These are phyloP conservation scores for Nothophaeocryptopus gaeumannii DNA, from an alignment of 2,329 filamentous ascomycete species.

Conservation along the genomic window DNA sequence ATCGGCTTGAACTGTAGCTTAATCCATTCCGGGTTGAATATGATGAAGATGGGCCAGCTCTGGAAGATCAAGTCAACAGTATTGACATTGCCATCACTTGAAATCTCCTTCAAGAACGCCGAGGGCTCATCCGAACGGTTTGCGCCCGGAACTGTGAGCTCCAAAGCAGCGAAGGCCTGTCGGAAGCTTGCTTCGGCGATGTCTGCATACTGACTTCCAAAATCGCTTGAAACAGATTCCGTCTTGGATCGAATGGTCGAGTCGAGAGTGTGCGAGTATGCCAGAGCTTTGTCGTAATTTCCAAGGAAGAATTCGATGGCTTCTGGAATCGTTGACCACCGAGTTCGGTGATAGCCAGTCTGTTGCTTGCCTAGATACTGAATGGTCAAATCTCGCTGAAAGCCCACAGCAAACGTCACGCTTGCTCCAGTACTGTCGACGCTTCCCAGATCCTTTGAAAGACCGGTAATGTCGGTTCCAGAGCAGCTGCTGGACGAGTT, in stretches of 20 bases:
- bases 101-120: constrained; percentile 58
- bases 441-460: constrained; percentile 17
- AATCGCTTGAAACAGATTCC: constrained; percentile 22
- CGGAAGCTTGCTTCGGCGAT: constrained; percentile 29
- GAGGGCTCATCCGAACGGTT: constrained; percentile 21
- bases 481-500: neutral
- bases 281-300: constrained; percentile 18
- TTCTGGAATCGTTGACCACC: constrained; percentile 22
- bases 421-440: constrained; percentile 1
- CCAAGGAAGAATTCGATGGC: constrained; percentile 25
- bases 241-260: constrained; percentile 21
- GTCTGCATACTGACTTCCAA: constrained; percentile 29
- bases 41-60: constrained; percentile 32
- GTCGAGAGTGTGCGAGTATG: constrained; percentile 22
- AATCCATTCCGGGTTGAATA: constrained; percentile 25
- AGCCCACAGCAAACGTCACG: constrained; percentile 26
- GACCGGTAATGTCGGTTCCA: constrained; percentile 21
- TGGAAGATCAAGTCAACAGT: constrained; percentile 36
- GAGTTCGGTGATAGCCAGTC: constrained; percentile 27
- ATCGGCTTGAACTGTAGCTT: constrained; percentile 22
- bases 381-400: constrained; percentile 24
- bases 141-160: constrained; percentile 26
- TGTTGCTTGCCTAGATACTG: constrained; percentile 25
- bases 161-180: constrained; percentile 29
- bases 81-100: constrained; percentile 36